phyloP scores from a whole-genome alignment of 306 rosid species.

The Trifolium dubium region DNA sequence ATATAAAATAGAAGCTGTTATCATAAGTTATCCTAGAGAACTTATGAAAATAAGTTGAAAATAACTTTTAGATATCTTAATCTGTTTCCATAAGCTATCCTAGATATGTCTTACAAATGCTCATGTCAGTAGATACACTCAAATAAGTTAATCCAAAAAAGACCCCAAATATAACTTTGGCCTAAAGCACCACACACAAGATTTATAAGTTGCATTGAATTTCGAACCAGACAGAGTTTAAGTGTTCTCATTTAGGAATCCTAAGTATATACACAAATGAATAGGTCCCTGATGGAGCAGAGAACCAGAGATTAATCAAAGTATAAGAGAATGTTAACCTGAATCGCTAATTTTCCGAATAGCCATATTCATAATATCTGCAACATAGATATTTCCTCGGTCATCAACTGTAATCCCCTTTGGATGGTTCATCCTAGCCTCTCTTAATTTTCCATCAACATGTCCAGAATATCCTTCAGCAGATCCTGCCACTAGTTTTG shows the following conservation, averaged over 20 bases:
- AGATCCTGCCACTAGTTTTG: constrained; percentile 81
- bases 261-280: not conserved
- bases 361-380: constrained; percentile 85
- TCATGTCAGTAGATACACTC: not conserved
- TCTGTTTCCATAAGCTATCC: not conserved
- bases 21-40: not conserved
- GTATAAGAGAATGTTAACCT: constrained; percentile 49
- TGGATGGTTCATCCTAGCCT: constrained; percentile 87
- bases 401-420: constrained; percentile 89
- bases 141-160: not conserved
- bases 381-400: constrained; percentile 84
- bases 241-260: constrained; percentile 3
- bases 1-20: not conserved
- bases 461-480: constrained; percentile 87
- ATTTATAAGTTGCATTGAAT: not conserved
- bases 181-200: not conserved
- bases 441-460: constrained; percentile 81
- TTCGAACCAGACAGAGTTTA: not conserved
- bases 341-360: constrained; percentile 88
- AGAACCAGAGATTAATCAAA: constrained; percentile 1
- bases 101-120: not conserved
- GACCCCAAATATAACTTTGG: not conserved
- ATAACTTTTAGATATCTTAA: not conserved
- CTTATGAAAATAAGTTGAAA: not conserved
- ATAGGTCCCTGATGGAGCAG: not conserved